phyloP scores from a whole-genome alignment of 2,329 filamentous ascomycete genomes.

The Sarocladium strictum region DNA sequence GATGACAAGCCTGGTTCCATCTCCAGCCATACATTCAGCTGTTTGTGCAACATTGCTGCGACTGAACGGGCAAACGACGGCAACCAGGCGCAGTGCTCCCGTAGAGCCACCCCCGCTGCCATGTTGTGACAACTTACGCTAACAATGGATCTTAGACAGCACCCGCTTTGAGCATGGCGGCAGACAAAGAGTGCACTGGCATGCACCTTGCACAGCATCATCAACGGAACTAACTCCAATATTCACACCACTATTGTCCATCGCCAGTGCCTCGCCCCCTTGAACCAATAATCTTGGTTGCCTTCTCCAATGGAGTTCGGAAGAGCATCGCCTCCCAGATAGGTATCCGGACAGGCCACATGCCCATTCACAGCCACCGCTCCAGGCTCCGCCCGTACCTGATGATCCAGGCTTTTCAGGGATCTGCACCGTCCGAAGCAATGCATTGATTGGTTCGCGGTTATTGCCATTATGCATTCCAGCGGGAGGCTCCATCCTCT shows the following conservation, averaged over 20 bases:
- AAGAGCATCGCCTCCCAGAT: not conserved
- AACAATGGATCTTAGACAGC: too few relatives aligned
- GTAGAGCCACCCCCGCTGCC: too few relatives aligned
- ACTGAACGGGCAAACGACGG: too few relatives aligned
- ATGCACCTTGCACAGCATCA: too few relatives aligned
- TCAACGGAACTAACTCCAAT: too few relatives aligned
- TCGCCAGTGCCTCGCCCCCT: not conserved
- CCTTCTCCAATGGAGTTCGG: not conserved
- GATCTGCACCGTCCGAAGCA: not conserved
- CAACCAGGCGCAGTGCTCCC: too few relatives aligned
- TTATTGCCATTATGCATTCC: not conserved
- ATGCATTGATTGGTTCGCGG: constrained; percentile 1
- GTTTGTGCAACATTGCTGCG: not conserved
- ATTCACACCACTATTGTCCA: too few relatives aligned
- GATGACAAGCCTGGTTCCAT: not conserved
- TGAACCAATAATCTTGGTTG: not conserved
- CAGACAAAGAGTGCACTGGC: too few relatives aligned
- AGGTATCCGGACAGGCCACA: not conserved
- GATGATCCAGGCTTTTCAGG: constrained; percentile 1
- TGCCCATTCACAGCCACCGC: not conserved
- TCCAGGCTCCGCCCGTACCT: constrained; percentile 1
- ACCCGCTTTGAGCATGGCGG: too few relatives aligned
- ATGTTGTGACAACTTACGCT: too few relatives aligned
- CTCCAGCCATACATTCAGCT: not conserved
- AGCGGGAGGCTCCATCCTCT: not conserved